Base-by-base conservation (phyloP, 2,329 filamentous ascomycete species). In the Esteya vermicola region DNA sequence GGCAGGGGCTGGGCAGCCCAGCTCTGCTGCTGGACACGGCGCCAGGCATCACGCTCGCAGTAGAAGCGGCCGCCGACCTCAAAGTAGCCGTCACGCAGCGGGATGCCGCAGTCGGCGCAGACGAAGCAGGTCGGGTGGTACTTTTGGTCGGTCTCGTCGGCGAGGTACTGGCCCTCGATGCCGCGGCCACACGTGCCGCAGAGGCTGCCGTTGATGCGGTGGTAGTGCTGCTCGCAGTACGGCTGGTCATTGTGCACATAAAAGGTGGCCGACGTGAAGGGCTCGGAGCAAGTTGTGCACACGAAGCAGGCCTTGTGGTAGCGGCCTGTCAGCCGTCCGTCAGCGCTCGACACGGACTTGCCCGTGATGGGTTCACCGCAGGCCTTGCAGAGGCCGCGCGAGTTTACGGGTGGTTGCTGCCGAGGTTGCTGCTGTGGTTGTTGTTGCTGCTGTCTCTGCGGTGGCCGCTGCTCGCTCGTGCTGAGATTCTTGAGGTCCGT, bases 261-360 rank as follows among this genome's bases (percentile, higher is more conserved):
- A 52, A 96, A 96, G 43, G 91, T 86, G 2, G 85, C 74, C 0
- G 86, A 93, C 18, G 78, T 67, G 54, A 96, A 98, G 1, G 86
- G 80, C 40, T 78, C 70, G 10, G 68, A 66, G 63, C 91, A 98
- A 2, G 81, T 86, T 5, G 76, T 74, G 67, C 91, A 98, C 10
- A 89, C 83, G 55, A 98, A 96, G 57, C 89, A 98, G 5, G 81
- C 73, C 57, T 93, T 93, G 67, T 98, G 91, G 58, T 94, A 98
- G 47, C 86, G 80, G 9, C 91, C 91, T 0, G 85, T 93, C 20
- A 98, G 67, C 20, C 88, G 79, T 14, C 91, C 91, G 51, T 95
- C 91, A 1, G 86, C 86, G 13, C 86, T 93, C 26, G 89, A 93
- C 43, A 98, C 78, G 1, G 86, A 94, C 61, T 95, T 96, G 18